Percentiles rank a stretch among this genome's conserved stretches.
Evolutionary conservation across 1,284 basidiomycete genomes (phyloP).

Genomic region (Filobasidium uniguttulatum): DNA sequence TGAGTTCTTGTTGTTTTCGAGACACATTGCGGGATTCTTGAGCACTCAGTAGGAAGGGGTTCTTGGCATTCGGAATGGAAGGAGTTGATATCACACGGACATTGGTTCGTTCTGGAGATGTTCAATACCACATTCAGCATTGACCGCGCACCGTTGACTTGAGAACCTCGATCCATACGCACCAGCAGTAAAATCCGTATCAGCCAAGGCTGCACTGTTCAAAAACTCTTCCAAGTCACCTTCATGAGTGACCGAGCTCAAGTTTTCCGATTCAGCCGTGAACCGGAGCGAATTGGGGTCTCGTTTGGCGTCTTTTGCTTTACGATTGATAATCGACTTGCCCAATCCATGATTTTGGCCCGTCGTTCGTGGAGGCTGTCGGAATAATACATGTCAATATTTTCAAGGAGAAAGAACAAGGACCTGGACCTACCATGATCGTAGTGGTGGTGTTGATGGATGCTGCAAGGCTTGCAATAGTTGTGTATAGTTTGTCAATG

Average conservation of each 20-base stretch:
- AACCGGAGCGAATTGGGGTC: conserved; percentile 45
- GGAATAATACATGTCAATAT: background rate
- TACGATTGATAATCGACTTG: conserved; percentile 77
- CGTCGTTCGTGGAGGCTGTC: conserved; percentile 28
- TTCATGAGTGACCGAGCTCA: conserved; percentile 92
- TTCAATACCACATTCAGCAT: background rate
- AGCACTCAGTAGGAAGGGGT: conserved; percentile 75
- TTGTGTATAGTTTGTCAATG: too few species aligned
- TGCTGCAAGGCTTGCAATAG: too few species aligned
- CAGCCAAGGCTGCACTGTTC: conserved; percentile 86
- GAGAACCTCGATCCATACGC: too few species aligned
- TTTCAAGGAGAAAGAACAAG: too few species aligned
- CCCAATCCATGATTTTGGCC: conserved; percentile 52
- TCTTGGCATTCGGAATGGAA: conserved; percentile 43
- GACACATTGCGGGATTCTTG: conserved; percentile 67
- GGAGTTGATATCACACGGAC: conserved; percentile 72
- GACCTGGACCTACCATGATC: too few species aligned
- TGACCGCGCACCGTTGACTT: too few species aligned
- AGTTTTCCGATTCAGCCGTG: conserved; percentile 53
- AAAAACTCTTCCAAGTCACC: conserved; percentile 91
- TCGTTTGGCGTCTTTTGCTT: conserved; percentile 57
- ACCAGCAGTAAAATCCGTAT: conserved; percentile 95
- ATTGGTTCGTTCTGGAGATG: conserved; percentile 63
- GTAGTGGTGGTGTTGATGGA: too few species aligned
- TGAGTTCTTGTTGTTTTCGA: conserved; percentile 58